These are phyloP conservation scores for Penicillium odoratum DNA, from an alignment of 495 filamentous ascomycete genomes.

Conservation along the genomic window DNA sequence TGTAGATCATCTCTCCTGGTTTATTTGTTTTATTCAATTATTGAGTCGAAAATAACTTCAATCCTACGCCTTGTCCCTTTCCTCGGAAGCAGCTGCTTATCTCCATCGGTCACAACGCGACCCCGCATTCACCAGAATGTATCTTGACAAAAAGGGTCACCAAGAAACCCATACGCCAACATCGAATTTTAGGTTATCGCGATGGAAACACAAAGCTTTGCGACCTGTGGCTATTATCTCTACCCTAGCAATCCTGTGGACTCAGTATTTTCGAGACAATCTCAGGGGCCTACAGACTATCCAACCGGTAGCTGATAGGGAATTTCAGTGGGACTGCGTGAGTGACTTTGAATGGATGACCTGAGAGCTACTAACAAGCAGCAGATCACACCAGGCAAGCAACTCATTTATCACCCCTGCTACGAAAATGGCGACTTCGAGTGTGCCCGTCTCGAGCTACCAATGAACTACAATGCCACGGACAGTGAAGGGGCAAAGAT, in stretches of 20 bases:
- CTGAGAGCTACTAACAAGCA: background rate
- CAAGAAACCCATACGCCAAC: too few species aligned
- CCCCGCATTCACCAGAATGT: background rate
- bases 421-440: background rate
- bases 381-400: background rate
- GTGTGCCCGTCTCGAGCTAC: constrained; percentile 1
- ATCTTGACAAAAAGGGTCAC: background rate
- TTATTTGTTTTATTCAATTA: too few species aligned
- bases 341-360: background rate
- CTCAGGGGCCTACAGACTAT: background rate
- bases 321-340: background rate
- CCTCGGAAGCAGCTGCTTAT: too few species aligned
- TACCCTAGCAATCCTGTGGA: background rate
- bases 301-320: background rate
- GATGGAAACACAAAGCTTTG: background rate
- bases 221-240: background rate
- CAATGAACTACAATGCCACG: constrained; percentile 1
- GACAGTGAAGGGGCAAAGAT: background rate
- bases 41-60: too few species aligned
- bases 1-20: too few species aligned
- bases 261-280: background rate
- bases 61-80: too few species aligned
- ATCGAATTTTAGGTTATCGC: background rate
- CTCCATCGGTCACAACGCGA: background rate
- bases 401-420: constrained; percentile 2